Percentiles rank a stretch among this genome's conserved stretches.
Evolutionary conservation across 148 eudicot genomes (phyloP).

Genomic region (Vaccinium corymbosum): DNA sequence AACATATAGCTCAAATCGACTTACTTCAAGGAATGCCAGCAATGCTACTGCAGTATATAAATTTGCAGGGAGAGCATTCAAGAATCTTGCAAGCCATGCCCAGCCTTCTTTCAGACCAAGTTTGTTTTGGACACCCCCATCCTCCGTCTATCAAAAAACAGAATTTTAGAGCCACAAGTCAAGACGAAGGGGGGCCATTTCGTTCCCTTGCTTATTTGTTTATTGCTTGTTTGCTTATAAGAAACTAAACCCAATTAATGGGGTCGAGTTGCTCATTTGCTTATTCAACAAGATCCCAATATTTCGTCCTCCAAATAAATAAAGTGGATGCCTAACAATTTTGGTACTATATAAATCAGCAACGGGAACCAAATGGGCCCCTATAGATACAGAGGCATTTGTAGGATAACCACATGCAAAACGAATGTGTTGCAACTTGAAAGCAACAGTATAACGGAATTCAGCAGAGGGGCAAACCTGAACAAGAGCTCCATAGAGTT

Average conservation of each 20-base stretch:
- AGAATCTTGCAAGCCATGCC: conserved; percentile 87
- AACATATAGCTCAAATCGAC: conserved; percentile 13
- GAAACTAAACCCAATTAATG: no score
- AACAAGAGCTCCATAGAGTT: conserved; percentile 81
- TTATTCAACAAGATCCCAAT: background rate
- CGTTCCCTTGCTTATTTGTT: background rate
- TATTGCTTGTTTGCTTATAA: no score
- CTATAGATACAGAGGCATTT: background rate
- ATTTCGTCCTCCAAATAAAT: background rate
- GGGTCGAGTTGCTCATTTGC: background rate
- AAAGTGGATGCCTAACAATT: background rate
- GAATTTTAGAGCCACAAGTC: background rate
- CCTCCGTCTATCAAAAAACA: conserved; percentile 56
- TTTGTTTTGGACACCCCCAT: conserved; percentile 45
- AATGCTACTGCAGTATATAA: conserved; percentile 66
- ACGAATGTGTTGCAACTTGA: background rate
- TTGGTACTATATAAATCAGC: background rate
- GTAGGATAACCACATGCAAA: background rate
- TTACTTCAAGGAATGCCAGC: conserved; percentile 76
- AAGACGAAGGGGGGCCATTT: background rate
- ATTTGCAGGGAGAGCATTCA: conserved; percentile 75
- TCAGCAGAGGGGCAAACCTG: conserved; percentile 50
- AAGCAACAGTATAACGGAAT: background rate
- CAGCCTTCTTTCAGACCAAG: conserved; percentile 85
- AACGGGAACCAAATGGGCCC: background rate